A percentile compares a stretch with the other conserved stretches of the same genome.
Conservation (phyloP, 2,329 filamentous ascomycete species). For the Botryosphaeria dothidea region DNA sequence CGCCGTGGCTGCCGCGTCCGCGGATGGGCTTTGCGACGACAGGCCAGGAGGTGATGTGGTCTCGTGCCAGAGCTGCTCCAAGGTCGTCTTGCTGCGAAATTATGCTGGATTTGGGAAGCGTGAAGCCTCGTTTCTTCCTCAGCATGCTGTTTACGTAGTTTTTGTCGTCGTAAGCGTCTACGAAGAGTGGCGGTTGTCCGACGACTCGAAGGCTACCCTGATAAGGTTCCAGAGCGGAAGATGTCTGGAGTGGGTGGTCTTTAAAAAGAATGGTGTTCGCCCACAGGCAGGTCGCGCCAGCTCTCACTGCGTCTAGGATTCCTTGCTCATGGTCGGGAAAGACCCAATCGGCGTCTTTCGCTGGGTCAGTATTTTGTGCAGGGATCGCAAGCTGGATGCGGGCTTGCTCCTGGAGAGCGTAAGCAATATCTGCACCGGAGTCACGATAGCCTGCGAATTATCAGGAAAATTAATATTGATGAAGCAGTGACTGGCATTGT, state of each 20-base stretch:
- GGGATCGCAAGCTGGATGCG: slow-evolving; percentile 38
- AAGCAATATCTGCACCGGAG: slow-evolving; percentile 52
- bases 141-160: slow-evolving; percentile 49
- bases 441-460: slow-evolving; percentile 47
- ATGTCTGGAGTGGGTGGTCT: slow-evolving; percentile 50
- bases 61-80: slow-evolving; percentile 11
- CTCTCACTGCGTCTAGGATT: slow-evolving; percentile 98
- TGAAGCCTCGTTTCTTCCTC: slow-evolving; percentile 38
- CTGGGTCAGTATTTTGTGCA: slow-evolving; percentile 30
- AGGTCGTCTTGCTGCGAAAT: slow-evolving; percentile 21
- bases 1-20: slow-evolving; percentile 52
- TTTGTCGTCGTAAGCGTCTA: slow-evolving; percentile 56
- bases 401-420: slow-evolving; percentile 34
- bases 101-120: slow-evolving; percentile 33
- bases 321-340: slow-evolving; percentile 90
- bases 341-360: slow-evolving; percentile 88
- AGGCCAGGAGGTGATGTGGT: slow-evolving; percentile 34
- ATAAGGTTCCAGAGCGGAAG: slow-evolving; percentile 32
- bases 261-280: slow-evolving; percentile 55
- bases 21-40: slow-evolving; percentile 52
- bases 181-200: slow-evolving; percentile 49
- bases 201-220: slow-evolving; percentile 40
- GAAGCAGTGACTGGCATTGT: background rate
- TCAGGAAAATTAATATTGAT: background rate
- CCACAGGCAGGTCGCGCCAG: slow-evolving; percentile 65